phyloP scores from a whole-genome alignment of 352 stramenopile species.

The Globisporangium abappressorium region DNA sequence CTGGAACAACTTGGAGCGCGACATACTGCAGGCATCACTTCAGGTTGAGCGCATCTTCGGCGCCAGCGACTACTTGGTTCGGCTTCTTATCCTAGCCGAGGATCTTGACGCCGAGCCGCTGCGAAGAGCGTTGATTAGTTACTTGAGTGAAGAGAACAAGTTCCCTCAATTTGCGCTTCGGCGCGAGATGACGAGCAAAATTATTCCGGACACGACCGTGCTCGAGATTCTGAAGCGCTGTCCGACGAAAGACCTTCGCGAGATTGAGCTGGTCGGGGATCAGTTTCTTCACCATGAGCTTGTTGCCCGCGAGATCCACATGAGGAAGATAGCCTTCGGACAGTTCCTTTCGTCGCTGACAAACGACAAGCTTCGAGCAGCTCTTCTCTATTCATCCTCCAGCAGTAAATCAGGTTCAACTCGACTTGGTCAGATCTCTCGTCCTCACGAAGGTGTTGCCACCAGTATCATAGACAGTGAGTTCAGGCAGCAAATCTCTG shows the following conservation, averaged over 20 bases:
- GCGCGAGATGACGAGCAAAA: conserved; percentile 68
- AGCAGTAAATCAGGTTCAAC: background rate
- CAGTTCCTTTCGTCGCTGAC: conserved; percentile 50
- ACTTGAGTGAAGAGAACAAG: conserved; percentile 42
- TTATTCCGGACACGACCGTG: conserved; percentile 65
- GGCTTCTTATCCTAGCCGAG: conserved; percentile 68
- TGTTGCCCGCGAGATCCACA: conserved; percentile 60
- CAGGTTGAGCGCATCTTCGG: conserved; percentile 73
- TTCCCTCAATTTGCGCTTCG: conserved; percentile 65
- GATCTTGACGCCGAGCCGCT: conserved; percentile 63
- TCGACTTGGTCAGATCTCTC: background rate
- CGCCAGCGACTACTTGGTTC: conserved; percentile 66
- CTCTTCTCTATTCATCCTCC: conserved; percentile 12
- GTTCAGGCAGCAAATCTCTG: conserved; percentile 32
- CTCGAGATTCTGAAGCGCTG: conserved; percentile 59
- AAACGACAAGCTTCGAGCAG: conserved; percentile 53
- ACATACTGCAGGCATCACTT: conserved; percentile 44
- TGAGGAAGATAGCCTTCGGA: conserved; percentile 47
- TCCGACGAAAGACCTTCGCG: conserved; percentile 45
- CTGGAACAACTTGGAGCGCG: conserved; percentile 55
- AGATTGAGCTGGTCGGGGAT: conserved; percentile 40
- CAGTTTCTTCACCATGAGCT: conserved; percentile 61
- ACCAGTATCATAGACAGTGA: conserved; percentile 25
- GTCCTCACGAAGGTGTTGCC: background rate
- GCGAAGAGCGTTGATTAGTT: conserved; percentile 47